Evolutionary conservation across 192 early-diverging fungal species (phyloP), one percentile per base, ranked within the genome.

Genomic region (Lunasporangiospora selenospora): DNA sequence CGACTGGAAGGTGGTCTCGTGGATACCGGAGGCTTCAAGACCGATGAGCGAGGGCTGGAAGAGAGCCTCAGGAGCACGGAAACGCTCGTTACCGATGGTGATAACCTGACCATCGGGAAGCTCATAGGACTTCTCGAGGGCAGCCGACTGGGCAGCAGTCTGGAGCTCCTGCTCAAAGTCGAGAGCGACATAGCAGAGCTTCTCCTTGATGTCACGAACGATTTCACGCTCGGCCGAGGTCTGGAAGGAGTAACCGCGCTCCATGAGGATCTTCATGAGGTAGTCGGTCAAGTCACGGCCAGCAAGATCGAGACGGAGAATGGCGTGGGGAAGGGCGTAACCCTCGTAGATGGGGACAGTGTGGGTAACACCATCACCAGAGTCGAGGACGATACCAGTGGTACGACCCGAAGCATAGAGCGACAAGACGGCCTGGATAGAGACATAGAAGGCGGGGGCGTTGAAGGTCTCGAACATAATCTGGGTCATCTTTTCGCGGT

Each of bases 401-500:
- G 92, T 96, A 87, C 92, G 92, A 76, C 96, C 96, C 50, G 94
- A 95, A 50, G 96, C 93, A 80, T 97, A 97, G 34, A 97, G 87
- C 71, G 97, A 93, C 31, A 99, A 86, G 7, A 97, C 97, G 48
- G 96, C 95, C 65, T 77, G 95, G 80, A 97, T 98, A 75, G 89
- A 86, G 53, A 99, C 95, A 80, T 97, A 99, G 88, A 98, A 96
- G 53, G 93, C 97, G 58, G 94, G 94, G 43, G 88, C 86, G 78
- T 95, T 95, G 89, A 97, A 98, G 67, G 94, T 93, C 86, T 98
- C 97, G 69, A 98, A 99, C 95, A 97, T 97, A 77, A 99, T 96
- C 83, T 99, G 94, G 62, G 92, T 93, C 95, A 97, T 98, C 90
- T 96, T 96, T 79, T 97, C 96, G 76, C 97, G 93, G 88, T 99